Conservation (phyloP, 305 asterid species). For the Solanum hybrid region DNA sequence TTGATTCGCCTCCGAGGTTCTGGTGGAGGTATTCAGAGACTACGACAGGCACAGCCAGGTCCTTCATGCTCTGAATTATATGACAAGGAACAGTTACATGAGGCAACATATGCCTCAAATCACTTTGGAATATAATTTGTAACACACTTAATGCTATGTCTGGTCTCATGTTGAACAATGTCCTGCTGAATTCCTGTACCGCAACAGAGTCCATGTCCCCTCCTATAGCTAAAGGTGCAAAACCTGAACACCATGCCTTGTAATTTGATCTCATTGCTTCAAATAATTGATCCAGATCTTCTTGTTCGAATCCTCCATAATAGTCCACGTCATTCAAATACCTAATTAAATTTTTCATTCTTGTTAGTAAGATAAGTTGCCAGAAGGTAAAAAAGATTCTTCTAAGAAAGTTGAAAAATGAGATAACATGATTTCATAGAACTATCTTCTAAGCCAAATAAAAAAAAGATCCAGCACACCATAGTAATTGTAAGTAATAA, state of each 20-base stretch:
- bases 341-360: slow-evolving; percentile 14
- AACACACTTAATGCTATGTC: slow-evolving; percentile 64
- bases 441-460: background rate
- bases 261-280: slow-evolving; percentile 70
- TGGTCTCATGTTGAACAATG: slow-evolving; percentile 77
- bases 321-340: slow-evolving; percentile 60
- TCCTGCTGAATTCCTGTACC: slow-evolving; percentile 71
- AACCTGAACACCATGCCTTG: slow-evolving; percentile 76
- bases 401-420: background rate
- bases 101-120: slow-evolving; percentile 38
- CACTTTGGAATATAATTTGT: slow-evolving; percentile 61
- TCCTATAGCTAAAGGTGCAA: slow-evolving; percentile 68
- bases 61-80: slow-evolving; percentile 80
- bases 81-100: slow-evolving; percentile 70
- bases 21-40: slow-evolving; percentile 71
- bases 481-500: background rate
- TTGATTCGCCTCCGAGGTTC: slow-evolving; percentile 45
- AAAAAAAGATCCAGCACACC: background rate
- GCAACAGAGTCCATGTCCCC: slow-evolving; percentile 77
- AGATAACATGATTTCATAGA: background rate
- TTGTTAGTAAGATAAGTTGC: background rate
- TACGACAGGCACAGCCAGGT: slow-evolving; percentile 69
- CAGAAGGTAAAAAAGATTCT: background rate
- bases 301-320: slow-evolving; percentile 67
- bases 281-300: slow-evolving; percentile 49